Conservation (phyloP, 2,329 filamentous ascomycete species). For the Diaporthe citriasiana region DNA sequence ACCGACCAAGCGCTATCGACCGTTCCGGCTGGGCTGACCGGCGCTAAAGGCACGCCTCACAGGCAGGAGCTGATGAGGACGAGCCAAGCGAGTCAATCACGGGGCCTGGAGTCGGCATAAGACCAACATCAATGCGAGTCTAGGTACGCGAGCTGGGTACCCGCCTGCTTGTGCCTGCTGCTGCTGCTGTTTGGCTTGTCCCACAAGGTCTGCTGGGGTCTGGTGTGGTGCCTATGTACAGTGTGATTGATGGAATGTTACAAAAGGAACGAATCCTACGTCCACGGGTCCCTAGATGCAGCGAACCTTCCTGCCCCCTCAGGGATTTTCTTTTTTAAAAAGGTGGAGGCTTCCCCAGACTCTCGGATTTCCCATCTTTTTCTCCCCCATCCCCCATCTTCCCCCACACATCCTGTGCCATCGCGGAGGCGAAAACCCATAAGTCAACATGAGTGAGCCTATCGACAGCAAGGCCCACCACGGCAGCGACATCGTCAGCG, state of each 20-base stretch:
- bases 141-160: not conserved
- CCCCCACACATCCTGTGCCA: not conserved
- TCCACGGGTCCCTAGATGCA: conserved; percentile 9
- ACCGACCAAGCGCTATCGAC: conserved; percentile 4
- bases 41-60: not conserved
- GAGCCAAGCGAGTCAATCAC: conserved; percentile 1
- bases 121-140: not conserved
- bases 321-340: conserved; percentile 1
- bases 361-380: not conserved
- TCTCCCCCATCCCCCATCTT: not conserved
- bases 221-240: not conserved
- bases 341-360: not conserved
- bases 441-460: conserved; percentile 26
- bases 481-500: conserved; percentile 10
- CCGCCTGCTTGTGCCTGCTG: not conserved
- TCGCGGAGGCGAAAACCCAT: not conserved
- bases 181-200: too few relatives aligned
- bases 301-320: not conserved
- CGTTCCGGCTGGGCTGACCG: conserved; percentile 20
- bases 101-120: conserved; percentile 20
- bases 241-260: conserved; percentile 31
- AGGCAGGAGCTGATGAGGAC: not conserved
- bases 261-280: conserved; percentile 1
- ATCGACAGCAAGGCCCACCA: conserved; percentile 4
- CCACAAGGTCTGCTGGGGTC: too few relatives aligned